Evolutionary conservation across 2,329 filamentous ascomycete genomes (phyloP).

Genomic region (Penicillium psychrosexuale): DNA sequence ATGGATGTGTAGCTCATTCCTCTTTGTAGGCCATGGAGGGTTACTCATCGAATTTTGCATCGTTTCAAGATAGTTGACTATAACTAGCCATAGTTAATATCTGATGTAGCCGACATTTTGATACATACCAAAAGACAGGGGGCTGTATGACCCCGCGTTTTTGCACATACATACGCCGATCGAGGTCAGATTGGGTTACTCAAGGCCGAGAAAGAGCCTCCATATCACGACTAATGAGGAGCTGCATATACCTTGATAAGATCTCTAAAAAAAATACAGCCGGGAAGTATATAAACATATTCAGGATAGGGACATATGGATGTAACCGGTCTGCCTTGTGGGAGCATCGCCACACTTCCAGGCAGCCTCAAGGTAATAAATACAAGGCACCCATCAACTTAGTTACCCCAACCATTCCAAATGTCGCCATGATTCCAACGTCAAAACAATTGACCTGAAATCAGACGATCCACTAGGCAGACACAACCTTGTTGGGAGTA

Average conservation of each 20-base stretch:
- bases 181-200: conserved; percentile 1
- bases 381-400: neutral
- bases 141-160: neutral
- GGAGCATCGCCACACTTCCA: neutral
- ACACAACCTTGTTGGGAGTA: neutral
- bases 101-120: too few relatives aligned
- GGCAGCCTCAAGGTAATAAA: conserved; percentile 4
- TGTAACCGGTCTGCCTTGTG: neutral
- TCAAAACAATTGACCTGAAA: neutral
- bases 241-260: neutral
- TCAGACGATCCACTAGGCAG: neutral
- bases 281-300: neutral
- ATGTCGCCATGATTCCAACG: neutral
- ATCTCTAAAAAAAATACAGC: neutral
- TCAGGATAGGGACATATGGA: neutral
- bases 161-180: neutral
- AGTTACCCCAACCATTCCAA: neutral
- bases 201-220: neutral
- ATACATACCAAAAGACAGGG: neutral
- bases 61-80: too few relatives aligned
- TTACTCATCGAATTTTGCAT: too few relatives aligned
- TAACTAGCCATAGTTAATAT: neutral
- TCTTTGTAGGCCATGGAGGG: too few relatives aligned
- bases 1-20: too few relatives aligned
- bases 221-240: neutral